Conservation (phyloP, 192 early-diverging fungal genomes). For the Gamsiella multidivaricata region DNA sequence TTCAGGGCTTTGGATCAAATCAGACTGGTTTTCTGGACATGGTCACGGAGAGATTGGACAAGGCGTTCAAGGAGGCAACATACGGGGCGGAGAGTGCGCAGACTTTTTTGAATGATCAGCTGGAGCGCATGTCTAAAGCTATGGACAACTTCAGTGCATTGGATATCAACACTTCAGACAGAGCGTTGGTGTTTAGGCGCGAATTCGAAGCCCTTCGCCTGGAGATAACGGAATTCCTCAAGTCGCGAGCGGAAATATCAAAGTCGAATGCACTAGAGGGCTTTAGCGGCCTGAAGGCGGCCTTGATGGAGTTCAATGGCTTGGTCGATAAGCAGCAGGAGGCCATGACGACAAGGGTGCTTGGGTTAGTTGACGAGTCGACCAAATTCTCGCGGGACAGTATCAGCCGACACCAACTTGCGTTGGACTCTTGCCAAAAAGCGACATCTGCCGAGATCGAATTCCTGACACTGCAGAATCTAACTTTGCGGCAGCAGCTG, state of each 20-base stretch:
- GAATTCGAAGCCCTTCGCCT: conserved; percentile 35
- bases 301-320: conserved; percentile 6
- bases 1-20: conserved; percentile 12
- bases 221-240: conserved; percentile 30
- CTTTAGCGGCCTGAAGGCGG: conserved; percentile 24
- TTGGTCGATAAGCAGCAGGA: conserved; percentile 21
- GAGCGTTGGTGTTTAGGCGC: conserved; percentile 19
- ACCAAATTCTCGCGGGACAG: conserved; percentile 22
- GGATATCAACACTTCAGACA: conserved; percentile 12
- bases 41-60: conserved; percentile 10
- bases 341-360: not conserved
- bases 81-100: conserved; percentile 1
- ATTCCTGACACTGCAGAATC: conserved; percentile 27
- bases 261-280: conserved; percentile 21
- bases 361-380: conserved; percentile 26
- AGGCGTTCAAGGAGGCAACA: conserved; percentile 20
- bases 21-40: conserved; percentile 15
- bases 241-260: conserved; percentile 20
- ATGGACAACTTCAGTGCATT: conserved; percentile 1
- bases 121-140: conserved; percentile 20
- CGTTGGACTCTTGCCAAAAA: conserved; percentile 18
- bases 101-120: conserved; percentile 5
- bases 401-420: conserved; percentile 9
- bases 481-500: conserved; percentile 18
- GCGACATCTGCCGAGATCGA: conserved; percentile 29